phyloP scores from a whole-genome alignment of 108 stramenopile species.

The Cyclotella choctawhatcheeana region DNA sequence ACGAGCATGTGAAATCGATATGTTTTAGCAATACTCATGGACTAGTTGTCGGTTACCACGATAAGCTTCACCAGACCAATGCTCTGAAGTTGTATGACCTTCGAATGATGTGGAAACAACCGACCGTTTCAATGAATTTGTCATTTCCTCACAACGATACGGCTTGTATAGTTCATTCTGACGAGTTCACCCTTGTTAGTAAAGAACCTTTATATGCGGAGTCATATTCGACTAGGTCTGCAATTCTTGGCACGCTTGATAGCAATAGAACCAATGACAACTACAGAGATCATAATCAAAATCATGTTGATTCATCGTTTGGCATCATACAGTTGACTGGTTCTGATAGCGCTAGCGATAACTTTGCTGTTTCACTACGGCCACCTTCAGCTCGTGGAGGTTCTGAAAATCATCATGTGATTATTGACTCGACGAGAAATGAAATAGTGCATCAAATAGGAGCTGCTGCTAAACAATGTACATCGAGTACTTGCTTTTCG shows the following conservation, averaged over 20 bases:
- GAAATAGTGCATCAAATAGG: slow-evolving; percentile 1
- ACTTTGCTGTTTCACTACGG: neutral
- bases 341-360: slow-evolving; percentile 7
- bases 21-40: slow-evolving; percentile 13
- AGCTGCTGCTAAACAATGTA: too few relatives aligned
- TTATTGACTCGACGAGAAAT: slow-evolving; percentile 3
- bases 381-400: neutral
- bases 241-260: too few relatives aligned
- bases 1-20: neutral
- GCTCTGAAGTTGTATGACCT: slow-evolving; percentile 11
- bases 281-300: too few relatives aligned
- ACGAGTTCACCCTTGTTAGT: neutral
- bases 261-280: too few relatives aligned
- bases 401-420: neutral
- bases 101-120: slow-evolving; percentile 19
- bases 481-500: neutral
- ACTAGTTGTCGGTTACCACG: neutral
- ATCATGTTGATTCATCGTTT: too few relatives aligned
- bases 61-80: neutral
- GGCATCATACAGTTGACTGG: too few relatives aligned
- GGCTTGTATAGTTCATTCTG: neutral
- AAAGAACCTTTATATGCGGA: neutral
- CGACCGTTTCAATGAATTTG: slow-evolving; percentile 12
- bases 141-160: slow-evolving; percentile 11
- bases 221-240: too few relatives aligned